A percentile compares a stretch with the other conserved stretches of the same genome.
Conservation (phyloP, 805 yeast genomes). For the Jamesozyma lodderae region DNA sequence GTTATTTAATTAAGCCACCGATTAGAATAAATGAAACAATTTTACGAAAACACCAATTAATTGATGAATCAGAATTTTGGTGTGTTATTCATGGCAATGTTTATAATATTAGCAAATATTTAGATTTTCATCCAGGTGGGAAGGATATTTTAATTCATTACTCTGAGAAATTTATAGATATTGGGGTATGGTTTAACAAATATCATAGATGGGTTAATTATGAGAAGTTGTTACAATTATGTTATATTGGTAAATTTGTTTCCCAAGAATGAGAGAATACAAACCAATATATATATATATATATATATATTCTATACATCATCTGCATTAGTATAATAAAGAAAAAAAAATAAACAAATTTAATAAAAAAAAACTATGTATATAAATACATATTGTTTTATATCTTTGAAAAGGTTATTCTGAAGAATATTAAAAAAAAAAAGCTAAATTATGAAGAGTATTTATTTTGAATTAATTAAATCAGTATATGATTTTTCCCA, state of each 20-base stretch:
- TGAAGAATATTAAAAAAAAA: neutral
- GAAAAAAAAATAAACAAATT: neutral
- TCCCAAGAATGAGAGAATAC: conserved; percentile 3
- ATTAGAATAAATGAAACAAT: conserved; percentile 48
- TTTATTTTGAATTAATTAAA: neutral
- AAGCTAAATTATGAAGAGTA: neutral
- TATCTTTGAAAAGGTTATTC: no score
- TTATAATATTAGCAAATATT: conserved; percentile 76
- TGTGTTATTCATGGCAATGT: conserved; percentile 71
- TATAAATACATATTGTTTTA: no score
- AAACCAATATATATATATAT: neutral
- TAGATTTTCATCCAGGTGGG: conserved; percentile 92
- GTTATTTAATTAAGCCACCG: conserved; percentile 31
- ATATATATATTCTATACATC: no score
- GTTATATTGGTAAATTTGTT: conserved; percentile 55
- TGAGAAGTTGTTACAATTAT: conserved; percentile 69
- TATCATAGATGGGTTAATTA: conserved; percentile 77
- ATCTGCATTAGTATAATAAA: no score
- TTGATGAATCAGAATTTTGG: conserved; percentile 71
- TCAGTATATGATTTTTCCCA: conserved; percentile 4
- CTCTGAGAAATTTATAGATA: conserved; percentile 70
- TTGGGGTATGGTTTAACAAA: conserved; percentile 64
- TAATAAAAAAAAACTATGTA: neutral
- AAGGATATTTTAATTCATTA: conserved; percentile 55
- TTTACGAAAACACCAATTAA: conserved; percentile 45